A percentile compares a stretch with the other conserved stretches of the same genome.
Evolutionary conservation across 768 basidiomycete species (phyloP).

Genomic region (Pleurotus salmoneostramineus): DNA sequence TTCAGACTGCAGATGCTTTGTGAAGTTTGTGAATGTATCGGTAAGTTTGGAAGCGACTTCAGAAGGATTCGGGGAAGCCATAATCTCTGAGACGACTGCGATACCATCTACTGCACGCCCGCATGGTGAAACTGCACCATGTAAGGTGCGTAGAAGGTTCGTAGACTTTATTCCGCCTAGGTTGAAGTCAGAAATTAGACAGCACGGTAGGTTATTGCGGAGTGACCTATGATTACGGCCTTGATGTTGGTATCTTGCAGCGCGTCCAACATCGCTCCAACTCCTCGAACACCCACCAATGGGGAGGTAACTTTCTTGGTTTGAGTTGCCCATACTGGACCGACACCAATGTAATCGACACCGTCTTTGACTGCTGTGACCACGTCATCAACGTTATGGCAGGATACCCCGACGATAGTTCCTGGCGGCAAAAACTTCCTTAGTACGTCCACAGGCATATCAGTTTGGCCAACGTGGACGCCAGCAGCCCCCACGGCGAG

Average conservation of each 20-base stretch:
- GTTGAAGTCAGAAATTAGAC: neutral
- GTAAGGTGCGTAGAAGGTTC: constrained; percentile 73
- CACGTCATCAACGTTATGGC: constrained; percentile 65
- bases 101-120: constrained; percentile 71
- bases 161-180: constrained; percentile 82
- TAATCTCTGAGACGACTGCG: constrained; percentile 87
- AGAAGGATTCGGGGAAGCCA: constrained; percentile 56
- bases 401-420: constrained; percentile 78
- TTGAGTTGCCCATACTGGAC: constrained; percentile 75
- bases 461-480: constrained; percentile 87
- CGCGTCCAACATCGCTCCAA: constrained; percentile 60
- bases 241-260: constrained; percentile 62
- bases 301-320: constrained; percentile 72
- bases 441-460: constrained; percentile 70
- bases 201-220: neutral
- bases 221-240: constrained; percentile 83
- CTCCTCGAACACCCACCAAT: constrained; percentile 67
- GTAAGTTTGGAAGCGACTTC: constrained; percentile 43
- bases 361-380: constrained; percentile 54
- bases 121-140: constrained; percentile 60
- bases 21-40: constrained; percentile 41
- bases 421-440: constrained; percentile 63
- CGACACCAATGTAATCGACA: constrained; percentile 87
- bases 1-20: constrained; percentile 15
- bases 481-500: constrained; percentile 74